Percentiles rank a stretch among this genome's conserved stretches.
Conservation (phyloP, 73 alveolate genomes). For the Tetrahymena malaccensis region DNA sequence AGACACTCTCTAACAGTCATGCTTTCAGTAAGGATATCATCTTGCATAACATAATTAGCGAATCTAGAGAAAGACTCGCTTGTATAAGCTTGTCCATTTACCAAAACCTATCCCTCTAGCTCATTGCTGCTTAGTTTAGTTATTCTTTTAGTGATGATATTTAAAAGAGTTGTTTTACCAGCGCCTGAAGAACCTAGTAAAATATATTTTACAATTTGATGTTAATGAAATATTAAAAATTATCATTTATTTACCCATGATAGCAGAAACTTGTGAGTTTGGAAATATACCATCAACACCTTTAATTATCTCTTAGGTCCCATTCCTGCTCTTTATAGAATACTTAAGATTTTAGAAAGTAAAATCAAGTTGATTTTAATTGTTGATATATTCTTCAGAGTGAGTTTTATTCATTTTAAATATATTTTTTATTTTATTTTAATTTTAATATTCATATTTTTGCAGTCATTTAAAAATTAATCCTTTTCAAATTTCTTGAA, state of each 20-base stretch:
- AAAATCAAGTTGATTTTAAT: neutral
- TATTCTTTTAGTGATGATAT: neutral
- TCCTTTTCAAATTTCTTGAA: no score
- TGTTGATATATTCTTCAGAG: neutral
- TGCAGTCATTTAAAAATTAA: no score
- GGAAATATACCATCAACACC: neutral
- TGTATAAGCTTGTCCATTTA: slow-evolving; percentile 28
- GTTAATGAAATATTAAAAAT: neutral
- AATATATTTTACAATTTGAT: neutral
- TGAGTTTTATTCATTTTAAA: neutral
- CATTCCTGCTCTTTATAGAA: neutral
- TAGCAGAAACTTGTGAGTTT: neutral
- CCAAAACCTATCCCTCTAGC: neutral
- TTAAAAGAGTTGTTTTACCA: neutral
- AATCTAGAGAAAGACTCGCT: slow-evolving; percentile 34
- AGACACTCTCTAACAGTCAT: neutral
- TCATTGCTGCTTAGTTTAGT: neutral
- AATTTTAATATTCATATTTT: no score
- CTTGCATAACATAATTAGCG: slow-evolving; percentile 11
- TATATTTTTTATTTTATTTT: no score
- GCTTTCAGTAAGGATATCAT: slow-evolving; percentile 4
- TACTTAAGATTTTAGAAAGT: neutral
- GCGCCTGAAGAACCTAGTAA: neutral
- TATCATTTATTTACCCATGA: neutral
- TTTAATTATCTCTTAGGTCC: neutral